Conservation (phyloP, 2,329 filamentous ascomycete genomes). For the Epichloe typhina region DNA sequence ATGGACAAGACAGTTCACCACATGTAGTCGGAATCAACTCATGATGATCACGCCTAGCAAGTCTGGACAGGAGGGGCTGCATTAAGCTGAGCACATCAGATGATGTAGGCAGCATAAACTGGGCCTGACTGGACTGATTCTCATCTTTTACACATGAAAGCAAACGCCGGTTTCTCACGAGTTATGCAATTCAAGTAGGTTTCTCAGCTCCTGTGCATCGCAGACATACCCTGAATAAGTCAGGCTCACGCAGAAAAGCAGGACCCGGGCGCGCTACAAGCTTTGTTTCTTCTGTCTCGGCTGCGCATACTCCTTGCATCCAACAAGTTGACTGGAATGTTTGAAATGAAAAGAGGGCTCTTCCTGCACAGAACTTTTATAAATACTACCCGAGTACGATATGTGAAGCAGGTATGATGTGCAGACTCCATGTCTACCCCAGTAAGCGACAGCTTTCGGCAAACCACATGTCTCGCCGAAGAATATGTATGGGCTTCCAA, state of each 20-base stretch:
- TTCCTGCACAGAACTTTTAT: background rate
- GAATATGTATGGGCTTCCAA: background rate
- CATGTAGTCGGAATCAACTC: too few relatives aligned
- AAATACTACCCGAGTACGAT: too few relatives aligned
- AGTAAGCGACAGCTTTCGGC: background rate
- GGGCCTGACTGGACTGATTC: too few relatives aligned
- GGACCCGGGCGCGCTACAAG: background rate
- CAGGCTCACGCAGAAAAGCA: background rate
- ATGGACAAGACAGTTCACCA: too few relatives aligned
- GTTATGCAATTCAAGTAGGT: background rate
- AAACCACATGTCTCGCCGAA: background rate
- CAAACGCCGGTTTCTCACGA: background rate
- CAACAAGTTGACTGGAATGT: background rate
- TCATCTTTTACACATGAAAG: too few relatives aligned
- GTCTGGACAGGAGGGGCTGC: too few relatives aligned
- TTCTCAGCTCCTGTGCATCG: background rate
- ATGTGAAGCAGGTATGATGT: background rate
- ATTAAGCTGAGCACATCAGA: too few relatives aligned
- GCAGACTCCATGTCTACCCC: background rate
- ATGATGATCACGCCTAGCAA: too few relatives aligned
- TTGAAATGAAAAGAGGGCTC: too few relatives aligned
- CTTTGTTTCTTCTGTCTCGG: background rate
- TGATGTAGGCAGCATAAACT: too few relatives aligned
- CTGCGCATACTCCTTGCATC: background rate
- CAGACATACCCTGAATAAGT: background rate